These are phyloP conservation scores for Malassezia equina DNA, from an alignment of 1,284 basidiomycete genomes.

Conservation along the genomic window DNA sequence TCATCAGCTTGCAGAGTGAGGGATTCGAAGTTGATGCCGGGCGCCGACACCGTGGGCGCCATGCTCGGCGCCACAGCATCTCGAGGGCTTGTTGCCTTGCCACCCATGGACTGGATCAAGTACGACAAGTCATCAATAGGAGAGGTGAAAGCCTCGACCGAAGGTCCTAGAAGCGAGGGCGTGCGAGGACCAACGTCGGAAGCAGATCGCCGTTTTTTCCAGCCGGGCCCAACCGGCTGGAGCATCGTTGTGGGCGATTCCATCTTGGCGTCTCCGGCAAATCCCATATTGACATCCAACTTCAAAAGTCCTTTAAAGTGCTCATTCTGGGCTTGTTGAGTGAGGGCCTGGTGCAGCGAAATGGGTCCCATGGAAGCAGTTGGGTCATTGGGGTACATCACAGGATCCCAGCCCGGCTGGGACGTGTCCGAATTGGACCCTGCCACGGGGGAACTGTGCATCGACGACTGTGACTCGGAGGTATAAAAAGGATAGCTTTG, in stretches of 20 bases:
- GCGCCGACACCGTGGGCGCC: neutral
- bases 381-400: neutral
- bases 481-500: neutral
- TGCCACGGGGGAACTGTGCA: neutral
- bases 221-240: conserved; percentile 5
- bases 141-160: conserved; percentile 5
- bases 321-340: neutral
- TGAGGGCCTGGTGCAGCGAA: neutral
- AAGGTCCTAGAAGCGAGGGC: conserved; percentile 8
- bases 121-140: conserved; percentile 14
- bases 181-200: conserved; percentile 17
- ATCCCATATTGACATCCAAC: conserved; percentile 18
- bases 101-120: conserved; percentile 7
- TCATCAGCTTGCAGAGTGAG: conserved; percentile 6
- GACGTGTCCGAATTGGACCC: neutral
- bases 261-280: conserved; percentile 1
- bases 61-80: neutral
- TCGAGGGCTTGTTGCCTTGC: neutral
- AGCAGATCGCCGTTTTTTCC: conserved; percentile 16
- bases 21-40: conserved; percentile 9
- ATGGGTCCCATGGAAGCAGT: neutral
- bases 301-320: conserved; percentile 11
- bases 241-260: conserved; percentile 14
- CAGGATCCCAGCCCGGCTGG: neutral
- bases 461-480: neutral